phyloP scores from a whole-genome alignment of 345 rosid genomes.

The Euphorbia lathyris region DNA sequence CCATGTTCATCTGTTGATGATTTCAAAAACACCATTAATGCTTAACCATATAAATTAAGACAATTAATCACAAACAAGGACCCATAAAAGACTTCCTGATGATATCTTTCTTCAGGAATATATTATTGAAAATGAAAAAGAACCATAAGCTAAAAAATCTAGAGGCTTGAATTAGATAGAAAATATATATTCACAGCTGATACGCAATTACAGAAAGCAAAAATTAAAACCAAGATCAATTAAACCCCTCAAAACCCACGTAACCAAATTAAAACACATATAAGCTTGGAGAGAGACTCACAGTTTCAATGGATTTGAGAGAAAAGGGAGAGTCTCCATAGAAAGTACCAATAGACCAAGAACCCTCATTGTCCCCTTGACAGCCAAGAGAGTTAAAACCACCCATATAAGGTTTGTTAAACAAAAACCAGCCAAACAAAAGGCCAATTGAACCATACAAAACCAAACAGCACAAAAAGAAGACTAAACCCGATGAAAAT shows the following conservation, averaged over 20 bases:
- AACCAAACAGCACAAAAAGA: conserved; percentile 51
- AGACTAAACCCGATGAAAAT: conserved; percentile 44
- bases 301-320: conserved; percentile 83
- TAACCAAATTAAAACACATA: background rate
- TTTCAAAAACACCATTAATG: background rate
- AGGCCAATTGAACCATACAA: conserved; percentile 59
- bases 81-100: too few relatives aligned
- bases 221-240: conserved; percentile 2
- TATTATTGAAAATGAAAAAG: background rate
- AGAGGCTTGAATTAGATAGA: too few relatives aligned
- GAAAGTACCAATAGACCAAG: conserved; percentile 91
- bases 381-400: conserved; percentile 59
- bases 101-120: background rate
- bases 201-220: background rate
- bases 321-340: conserved; percentile 87
- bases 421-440: conserved; percentile 54
- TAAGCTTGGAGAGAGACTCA: conserved; percentile 26
- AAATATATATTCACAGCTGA: too few relatives aligned
- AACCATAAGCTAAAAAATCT: background rate
- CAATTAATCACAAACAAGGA: too few relatives aligned
- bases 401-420: conserved; percentile 31
- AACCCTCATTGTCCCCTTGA: conserved; percentile 77
- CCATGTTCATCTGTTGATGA: conserved; percentile 50
- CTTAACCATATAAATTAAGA: too few relatives aligned
- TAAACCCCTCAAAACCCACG: background rate